phyloP scores from a whole-genome alignment of 257 asterid species.

The Pogostemon cablin region DNA sequence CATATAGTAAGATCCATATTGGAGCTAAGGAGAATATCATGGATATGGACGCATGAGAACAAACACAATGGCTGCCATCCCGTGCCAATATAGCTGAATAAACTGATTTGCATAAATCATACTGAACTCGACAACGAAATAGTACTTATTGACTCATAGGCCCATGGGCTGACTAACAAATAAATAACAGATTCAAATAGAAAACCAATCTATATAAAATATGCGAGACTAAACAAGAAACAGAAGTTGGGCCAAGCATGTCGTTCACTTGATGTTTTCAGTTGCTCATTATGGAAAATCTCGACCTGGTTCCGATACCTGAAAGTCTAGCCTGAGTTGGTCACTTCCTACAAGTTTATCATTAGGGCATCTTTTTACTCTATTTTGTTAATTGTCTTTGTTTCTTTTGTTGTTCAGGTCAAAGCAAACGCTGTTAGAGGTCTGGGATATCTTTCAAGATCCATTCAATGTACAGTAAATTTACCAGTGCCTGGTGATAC shows the following conservation, averaged over 20 bases:
- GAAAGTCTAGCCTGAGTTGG: slow-evolving; percentile 27
- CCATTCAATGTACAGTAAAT: slow-evolving; percentile 51
- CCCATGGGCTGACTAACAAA: too few relatives aligned
- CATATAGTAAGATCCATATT: background rate
- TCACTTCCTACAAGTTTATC: slow-evolving; percentile 22
- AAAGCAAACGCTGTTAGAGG: slow-evolving; percentile 99
- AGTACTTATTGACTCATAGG: too few relatives aligned
- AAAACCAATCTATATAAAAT: too few relatives aligned
- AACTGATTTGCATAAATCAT: too few relatives aligned
- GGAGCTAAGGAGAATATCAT: too few relatives aligned
- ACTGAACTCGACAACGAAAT: too few relatives aligned
- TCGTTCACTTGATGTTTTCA: background rate
- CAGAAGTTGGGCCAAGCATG: too few relatives aligned
- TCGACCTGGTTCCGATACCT: slow-evolving; percentile 12
- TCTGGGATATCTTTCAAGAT: slow-evolving; percentile 85
- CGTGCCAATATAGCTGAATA: too few relatives aligned
- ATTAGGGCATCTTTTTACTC: slow-evolving; percentile 21
- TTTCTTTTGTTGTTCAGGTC: slow-evolving; percentile 48
- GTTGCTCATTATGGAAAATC: slow-evolving; percentile 19
- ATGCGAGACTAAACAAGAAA: too few relatives aligned
- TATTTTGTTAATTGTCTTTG: slow-evolving; percentile 4
- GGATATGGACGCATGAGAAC: too few relatives aligned
- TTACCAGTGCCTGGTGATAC: slow-evolving; percentile 38
- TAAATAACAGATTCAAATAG: too few relatives aligned
- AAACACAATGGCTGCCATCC: too few relatives aligned